These are phyloP conservation scores for Manihot esculenta DNA, from an alignment of 441 rosid species.

Conservation along the genomic window DNA sequence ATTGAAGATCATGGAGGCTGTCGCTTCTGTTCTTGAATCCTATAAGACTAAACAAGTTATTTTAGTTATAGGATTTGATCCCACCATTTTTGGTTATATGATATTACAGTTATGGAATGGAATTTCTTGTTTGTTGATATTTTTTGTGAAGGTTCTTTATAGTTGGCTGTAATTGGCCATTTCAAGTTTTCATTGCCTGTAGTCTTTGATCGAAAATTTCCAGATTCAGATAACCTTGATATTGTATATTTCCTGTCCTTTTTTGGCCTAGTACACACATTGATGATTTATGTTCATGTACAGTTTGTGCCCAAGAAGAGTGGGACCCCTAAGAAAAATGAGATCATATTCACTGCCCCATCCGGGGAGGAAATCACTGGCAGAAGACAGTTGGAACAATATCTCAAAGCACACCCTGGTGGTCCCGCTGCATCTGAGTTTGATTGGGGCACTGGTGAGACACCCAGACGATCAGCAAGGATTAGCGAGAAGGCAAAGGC, in stretches of 20 bases:
- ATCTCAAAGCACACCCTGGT: constrained; percentile 79
- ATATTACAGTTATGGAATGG: not conserved
- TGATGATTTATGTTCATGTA: constrained; percentile 15
- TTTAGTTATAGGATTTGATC: not conserved
- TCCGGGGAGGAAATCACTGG: constrained; percentile 77
- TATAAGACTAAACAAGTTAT: not conserved
- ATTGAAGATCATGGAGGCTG: not conserved
- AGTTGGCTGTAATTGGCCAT: not conserved
- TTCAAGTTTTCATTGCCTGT: not conserved
- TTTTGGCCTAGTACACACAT: not conserved
- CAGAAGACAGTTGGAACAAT: constrained; percentile 82
- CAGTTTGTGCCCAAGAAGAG: constrained; percentile 68
- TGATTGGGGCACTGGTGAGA: constrained; percentile 90
- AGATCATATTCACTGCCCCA: constrained; percentile 78
- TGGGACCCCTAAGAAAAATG: constrained; percentile 62
- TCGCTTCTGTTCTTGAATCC: not conserved
- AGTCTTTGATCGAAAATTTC: not conserved
- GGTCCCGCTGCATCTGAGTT: constrained; percentile 63
- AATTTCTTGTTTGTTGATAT: not conserved
- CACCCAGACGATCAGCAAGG: constrained; percentile 91
- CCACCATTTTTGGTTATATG: not conserved
- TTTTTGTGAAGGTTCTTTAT: not conserved
- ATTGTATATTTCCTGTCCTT: not conserved
- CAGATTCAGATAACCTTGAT: not conserved
- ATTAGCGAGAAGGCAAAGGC: constrained; percentile 73